Base-by-base conservation (phyloP, 257 asterid genomes). In the Nemophila menziesii region DNA sequence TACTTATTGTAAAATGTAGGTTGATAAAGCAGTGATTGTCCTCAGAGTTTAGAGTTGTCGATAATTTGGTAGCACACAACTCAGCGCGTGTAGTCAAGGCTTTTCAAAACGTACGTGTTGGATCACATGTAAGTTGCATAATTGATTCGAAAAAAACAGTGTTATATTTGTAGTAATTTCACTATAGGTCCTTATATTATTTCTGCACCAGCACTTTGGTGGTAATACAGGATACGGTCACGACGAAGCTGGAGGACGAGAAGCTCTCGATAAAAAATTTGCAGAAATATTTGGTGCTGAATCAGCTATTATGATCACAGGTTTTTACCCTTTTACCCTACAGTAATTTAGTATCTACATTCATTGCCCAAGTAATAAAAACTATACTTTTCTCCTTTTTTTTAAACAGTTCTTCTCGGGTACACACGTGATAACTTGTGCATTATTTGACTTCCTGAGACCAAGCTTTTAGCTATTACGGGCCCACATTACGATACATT, bases 201-300 rank as follows among this genome's bases (percentile, higher is more conserved):
- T n/a, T n/a, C n/a, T n/a, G n/a, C n/a, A n/a, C n/a, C n/a, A n/a
- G n/a, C n/a, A n/a, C n/a, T n/a, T 85, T 50, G 70, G 92, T 26
- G 94, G 96, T 48, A 82, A 92, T 83, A 85, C 94, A 27, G 96
- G 94, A 26, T 85, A 81, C 60, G 96, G 96, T 43, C 93, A 81
- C 55, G 96, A 81, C 44, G 96, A 85, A 61, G 77, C 92, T 49
- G 96, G 96, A 19, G 94, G 96, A 2, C 82, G 96, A 13, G 86
- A 85, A n/a, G n/a, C n/a, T n/a, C n/a, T n/a, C n/a, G n/a, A n/a
- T n/a, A n/a, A n/a, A n/a, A n/a, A n/a, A n/a, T n/a, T n/a, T n/a
- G 94, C 92, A 15, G 94, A 81, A 47, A 64, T 85, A 38, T 72
- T 85, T 59, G 94, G 96, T 36, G 89, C 96, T 46, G 92, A 85